phyloP scores from a whole-genome alignment of 2,329 filamentous ascomycete genomes.

The Diplodia mutila region DNA sequence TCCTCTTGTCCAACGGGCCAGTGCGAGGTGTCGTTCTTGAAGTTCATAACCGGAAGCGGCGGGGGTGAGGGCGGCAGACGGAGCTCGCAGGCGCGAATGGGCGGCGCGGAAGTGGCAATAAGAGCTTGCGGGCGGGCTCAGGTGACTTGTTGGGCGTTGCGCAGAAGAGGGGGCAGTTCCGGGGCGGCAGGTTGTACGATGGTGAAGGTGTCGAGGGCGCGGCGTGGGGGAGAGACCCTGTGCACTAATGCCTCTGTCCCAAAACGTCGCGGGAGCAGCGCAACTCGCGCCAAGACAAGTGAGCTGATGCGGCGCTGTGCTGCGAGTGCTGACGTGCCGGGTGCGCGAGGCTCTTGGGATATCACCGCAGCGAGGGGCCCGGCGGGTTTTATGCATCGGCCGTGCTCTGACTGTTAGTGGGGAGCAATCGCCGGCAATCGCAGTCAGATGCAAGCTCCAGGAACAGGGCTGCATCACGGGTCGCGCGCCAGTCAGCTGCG shows the following conservation, averaged over 20 bases:
- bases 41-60: constrained; percentile 44
- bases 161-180: constrained; percentile 2
- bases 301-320: not conserved
- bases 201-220: not conserved
- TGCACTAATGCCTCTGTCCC: constrained; percentile 6
- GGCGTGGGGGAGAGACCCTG: constrained; percentile 10
- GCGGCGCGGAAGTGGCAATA: not conserved
- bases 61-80: constrained; percentile 4
- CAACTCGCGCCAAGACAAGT: not conserved
- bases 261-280: not conserved
- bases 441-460: not conserved
- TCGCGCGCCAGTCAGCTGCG: constrained; percentile 4
- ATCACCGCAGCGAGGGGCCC: not conserved
- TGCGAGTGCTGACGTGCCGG: not conserved
- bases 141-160: constrained; percentile 2
- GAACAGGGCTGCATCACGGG: constrained; percentile 7
- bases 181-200: constrained; percentile 9
- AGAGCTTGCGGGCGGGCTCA: constrained; percentile 15
- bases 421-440: not conserved
- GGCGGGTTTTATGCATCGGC: not conserved
- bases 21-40: constrained; percentile 47
- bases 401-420: constrained; percentile 16
- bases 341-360: not conserved
- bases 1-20: constrained; percentile 53
- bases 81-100: not conserved